Conservation (phyloP, 192 early-diverging fungal species). For the Jimgerdemannia flammicorona region DNA sequence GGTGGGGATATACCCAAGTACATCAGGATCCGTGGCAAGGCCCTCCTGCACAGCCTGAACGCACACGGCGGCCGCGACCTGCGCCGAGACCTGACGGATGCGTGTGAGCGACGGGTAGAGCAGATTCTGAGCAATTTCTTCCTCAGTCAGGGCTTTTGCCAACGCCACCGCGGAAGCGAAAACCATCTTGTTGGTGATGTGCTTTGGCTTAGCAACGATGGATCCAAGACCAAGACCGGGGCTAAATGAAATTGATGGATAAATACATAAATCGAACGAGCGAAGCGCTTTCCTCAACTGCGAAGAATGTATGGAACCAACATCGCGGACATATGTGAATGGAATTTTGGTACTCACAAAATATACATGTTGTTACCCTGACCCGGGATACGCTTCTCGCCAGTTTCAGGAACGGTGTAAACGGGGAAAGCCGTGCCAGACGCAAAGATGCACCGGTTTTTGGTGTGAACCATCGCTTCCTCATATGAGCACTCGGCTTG, state of each 20-base stretch:
- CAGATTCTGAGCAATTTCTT: slow-evolving; percentile 66
- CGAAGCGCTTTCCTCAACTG: neutral
- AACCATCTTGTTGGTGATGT: slow-evolving; percentile 80
- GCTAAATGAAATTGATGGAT: slow-evolving; percentile 3
- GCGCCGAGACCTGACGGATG: slow-evolving; percentile 80
- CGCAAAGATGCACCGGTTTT: slow-evolving; percentile 90
- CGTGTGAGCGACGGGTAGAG: slow-evolving; percentile 84
- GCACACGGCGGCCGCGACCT: slow-evolving; percentile 80
- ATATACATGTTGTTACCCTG: slow-evolving; percentile 98
- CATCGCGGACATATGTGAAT: neutral
- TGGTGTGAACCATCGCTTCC: slow-evolving; percentile 80
- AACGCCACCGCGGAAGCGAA: slow-evolving; percentile 77
- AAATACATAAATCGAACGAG: slow-evolving; percentile 18
- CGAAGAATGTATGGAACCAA: too few relatives aligned
- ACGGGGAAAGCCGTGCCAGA: slow-evolving; percentile 92
- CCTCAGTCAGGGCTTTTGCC: slow-evolving; percentile 62
- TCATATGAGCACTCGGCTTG: slow-evolving; percentile 97
- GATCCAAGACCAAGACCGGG: slow-evolving; percentile 91
- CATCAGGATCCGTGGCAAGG: slow-evolving; percentile 5
- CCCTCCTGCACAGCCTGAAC: slow-evolving; percentile 20
- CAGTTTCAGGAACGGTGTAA: slow-evolving; percentile 61
- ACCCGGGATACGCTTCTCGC: slow-evolving; percentile 57
- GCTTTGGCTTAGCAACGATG: slow-evolving; percentile 62
- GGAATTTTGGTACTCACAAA: slow-evolving; percentile 43
- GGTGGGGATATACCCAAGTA: neutral